Evolutionary conservation across 2,329 filamentous ascomycete genomes (phyloP).

Genomic region (Exophiala sp.): DNA sequence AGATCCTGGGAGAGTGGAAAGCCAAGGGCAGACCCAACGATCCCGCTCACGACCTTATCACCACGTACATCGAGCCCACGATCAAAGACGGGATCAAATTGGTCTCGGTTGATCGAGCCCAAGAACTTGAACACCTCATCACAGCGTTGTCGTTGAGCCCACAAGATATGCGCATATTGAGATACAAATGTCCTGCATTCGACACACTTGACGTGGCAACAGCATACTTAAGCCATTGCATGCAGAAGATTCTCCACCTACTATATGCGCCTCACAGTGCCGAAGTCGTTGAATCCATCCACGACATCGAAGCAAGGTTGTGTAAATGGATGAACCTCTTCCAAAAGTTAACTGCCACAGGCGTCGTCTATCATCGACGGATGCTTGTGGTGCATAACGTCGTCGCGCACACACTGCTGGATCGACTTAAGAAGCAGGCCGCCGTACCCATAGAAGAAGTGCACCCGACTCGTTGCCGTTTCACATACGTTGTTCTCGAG

Average conservation of each 20-base stretch:
- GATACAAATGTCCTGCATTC: constrained; percentile 3
- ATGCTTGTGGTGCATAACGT: constrained; percentile 20
- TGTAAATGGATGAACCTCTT: constrained; percentile 20
- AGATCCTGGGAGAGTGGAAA: constrained; percentile 23
- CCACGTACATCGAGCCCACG: constrained; percentile 17
- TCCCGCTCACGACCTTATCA: constrained; percentile 15
- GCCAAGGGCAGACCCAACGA: constrained; percentile 6
- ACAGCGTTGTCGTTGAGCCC: constrained; percentile 8
- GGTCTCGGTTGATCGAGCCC: constrained; percentile 3
- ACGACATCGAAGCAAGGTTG: constrained; percentile 12
- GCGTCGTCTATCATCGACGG: constrained; percentile 7
- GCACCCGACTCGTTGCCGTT: constrained; percentile 6
- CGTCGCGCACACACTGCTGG: constrained; percentile 11
- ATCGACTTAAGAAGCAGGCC: constrained; percentile 8
- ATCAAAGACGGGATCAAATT: constrained; percentile 14
- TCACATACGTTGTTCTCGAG: constrained; percentile 12
- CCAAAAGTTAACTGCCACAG: constrained; percentile 15
- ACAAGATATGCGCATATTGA: constrained; percentile 12
- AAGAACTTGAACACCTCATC: constrained; percentile 9
- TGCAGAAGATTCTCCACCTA: constrained; percentile 9
- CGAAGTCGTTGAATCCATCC: constrained; percentile 5
- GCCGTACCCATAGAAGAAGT: not conserved
- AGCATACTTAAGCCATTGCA: constrained; percentile 9
- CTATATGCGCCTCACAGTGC: not conserved
- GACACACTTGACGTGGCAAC: constrained; percentile 11